These are phyloP conservation scores for Teratosphaeria pseudoeucalypti DNA, from an alignment of 2,329 filamentous ascomycete species.

Conservation along the genomic window DNA sequence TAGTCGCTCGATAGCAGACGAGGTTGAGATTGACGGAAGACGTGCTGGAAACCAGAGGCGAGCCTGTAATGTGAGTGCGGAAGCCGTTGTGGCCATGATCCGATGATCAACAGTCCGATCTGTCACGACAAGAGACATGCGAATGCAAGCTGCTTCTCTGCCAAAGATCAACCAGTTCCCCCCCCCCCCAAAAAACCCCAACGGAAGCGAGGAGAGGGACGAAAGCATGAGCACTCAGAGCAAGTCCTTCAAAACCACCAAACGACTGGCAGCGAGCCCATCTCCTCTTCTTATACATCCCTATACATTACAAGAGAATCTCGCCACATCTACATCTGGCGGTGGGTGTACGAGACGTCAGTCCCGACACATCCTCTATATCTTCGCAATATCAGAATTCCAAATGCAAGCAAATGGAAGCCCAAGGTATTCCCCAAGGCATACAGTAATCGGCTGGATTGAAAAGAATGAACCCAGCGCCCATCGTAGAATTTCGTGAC, in stretches of 20 bases:
- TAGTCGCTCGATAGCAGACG: not conserved
- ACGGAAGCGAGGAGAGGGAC: too few relatives aligned
- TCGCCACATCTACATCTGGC: not conserved
- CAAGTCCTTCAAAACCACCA: not conserved
- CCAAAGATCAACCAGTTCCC: too few relatives aligned
- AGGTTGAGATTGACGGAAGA: not conserved
- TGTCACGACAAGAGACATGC: too few relatives aligned
- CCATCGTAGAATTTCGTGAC: not conserved
- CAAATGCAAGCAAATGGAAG: not conserved
- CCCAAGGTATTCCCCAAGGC: not conserved
- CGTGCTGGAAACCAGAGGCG: not conserved
- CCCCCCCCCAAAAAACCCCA: too few relatives aligned
- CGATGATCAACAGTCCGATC: too few relatives aligned
- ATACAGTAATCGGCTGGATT: not conserved
- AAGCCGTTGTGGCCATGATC: too few relatives aligned
- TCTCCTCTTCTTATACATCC: not conserved
- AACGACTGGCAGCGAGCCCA: not conserved
- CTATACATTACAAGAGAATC: not conserved
- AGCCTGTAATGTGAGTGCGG: too few relatives aligned
- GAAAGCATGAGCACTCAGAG: not conserved
- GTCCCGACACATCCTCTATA: not conserved
- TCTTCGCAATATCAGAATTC: not conserved
- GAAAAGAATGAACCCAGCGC: not conserved
- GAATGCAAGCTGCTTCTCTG: too few relatives aligned
- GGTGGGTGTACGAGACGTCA: not conserved